Evolutionary conservation across 1,284 basidiomycete genomes (phyloP), one percentile per base, ranked within the genome.

Genomic region (Rhodotorula sp.): DNA sequence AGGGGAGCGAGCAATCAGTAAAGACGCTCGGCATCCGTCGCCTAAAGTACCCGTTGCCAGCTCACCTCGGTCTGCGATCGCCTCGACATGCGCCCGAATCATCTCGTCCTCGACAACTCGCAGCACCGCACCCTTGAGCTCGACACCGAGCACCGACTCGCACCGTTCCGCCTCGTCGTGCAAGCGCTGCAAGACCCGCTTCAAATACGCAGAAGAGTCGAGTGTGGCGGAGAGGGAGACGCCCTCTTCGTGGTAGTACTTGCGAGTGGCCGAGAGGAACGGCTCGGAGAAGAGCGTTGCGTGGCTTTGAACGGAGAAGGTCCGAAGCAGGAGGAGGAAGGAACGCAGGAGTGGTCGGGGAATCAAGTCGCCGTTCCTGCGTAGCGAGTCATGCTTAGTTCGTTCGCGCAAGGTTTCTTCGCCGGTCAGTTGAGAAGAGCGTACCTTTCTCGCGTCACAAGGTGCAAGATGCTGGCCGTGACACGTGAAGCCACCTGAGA

Each of bases 141-240:
- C 69, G 8, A 18, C 24, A 0, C 75, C 75, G 6, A 90, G 79
- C 2, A 89, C 80, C 0, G 81, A 83, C 65, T 83, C 81, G 0
- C 84, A 83, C 18, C 89, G 83, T 33, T 83, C 80, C 4, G 81
- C 79, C 77, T 93, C 90, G 76, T 87, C 85, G 1, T 82, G 72
- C 22, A 87, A 83, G 26, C 86, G 83, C 37, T 75, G 49, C 26
- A 83, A 79, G 22, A 84, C 83, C 60, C 86, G 82, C 12, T 76
- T 77, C 72, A 92, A 83, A 79, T 90, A 92, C 1, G 79, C 80
- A 61, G 62, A 42, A 44, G 74, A 18, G 20, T 69, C 66, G 66
- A 72, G 66, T 37, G 70, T 26, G 58, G 59, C 53, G 20, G 67
- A 33, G 6, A 69, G 66, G 0, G 58, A 44, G 15, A 24, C 33